These are phyloP conservation scores for Suillus ampliporus DNA, from an alignment of 768 basidiomycete genomes.

Conservation along the genomic window DNA sequence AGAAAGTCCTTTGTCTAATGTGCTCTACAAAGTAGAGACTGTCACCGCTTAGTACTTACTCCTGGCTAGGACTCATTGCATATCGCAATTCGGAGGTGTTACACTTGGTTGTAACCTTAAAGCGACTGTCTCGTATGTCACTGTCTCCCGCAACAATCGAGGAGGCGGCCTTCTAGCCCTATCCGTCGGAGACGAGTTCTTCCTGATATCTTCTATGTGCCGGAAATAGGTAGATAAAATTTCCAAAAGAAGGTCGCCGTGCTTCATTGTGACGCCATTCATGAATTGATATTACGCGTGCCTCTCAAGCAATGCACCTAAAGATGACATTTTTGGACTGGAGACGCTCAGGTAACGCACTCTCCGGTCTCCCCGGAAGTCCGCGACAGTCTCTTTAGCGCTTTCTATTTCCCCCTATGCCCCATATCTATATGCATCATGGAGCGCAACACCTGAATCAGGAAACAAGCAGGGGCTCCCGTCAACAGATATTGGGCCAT, in stretches of 20 bases:
- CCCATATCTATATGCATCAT: neutral
- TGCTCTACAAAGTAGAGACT: neutral
- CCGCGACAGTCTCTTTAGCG: neutral
- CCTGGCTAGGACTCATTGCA: neutral
- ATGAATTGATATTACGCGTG: neutral
- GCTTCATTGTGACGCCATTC: neutral
- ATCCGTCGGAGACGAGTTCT: neutral
- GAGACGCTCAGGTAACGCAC: neutral
- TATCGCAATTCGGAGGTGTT: neutral
- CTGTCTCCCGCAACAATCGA: neutral
- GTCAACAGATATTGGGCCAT: neutral
- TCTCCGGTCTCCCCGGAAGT: neutral
- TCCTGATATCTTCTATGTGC: neutral
- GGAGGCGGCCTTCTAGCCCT: neutral
- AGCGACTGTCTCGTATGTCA: neutral
- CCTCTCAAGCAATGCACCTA: neutral
- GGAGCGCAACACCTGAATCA: neutral
- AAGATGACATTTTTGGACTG: neutral
- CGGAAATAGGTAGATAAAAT: neutral
- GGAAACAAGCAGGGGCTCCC: neutral
- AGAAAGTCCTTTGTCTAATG: neutral
- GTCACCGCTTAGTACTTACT: neutral
- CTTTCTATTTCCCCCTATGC: neutral
- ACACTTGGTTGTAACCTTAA: neutral
- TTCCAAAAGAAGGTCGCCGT: neutral